phyloP scores from a whole-genome alignment of 768 basidiomycete genomes.

The Auricularia sp. region DNA sequence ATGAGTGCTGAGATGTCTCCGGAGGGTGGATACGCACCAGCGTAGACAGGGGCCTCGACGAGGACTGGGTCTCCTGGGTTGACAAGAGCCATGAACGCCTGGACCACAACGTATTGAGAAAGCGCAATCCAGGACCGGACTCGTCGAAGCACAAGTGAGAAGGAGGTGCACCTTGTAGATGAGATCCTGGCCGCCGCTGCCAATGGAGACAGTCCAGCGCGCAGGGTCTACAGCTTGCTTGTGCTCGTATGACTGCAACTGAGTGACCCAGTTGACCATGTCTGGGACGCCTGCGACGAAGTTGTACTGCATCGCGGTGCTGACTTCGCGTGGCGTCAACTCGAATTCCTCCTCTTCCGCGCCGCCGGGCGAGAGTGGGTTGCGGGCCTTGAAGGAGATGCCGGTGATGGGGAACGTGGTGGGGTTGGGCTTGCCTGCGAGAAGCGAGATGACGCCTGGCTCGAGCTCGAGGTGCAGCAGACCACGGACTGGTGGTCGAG shows the following conservation, averaged over 20 bases:
- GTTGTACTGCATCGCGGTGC: conserved; percentile 66
- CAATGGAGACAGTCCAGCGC: conserved; percentile 71
- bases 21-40: background rate
- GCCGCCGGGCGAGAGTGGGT: conserved; percentile 34
- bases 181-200: conserved; percentile 81
- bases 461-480: conserved; percentile 70
- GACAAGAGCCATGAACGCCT: conserved; percentile 65
- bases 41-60: conserved; percentile 72
- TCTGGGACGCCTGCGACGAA: conserved; percentile 57
- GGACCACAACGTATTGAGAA: conserved; percentile 1
- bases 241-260: conserved; percentile 64
- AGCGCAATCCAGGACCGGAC: background rate
- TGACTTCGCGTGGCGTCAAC: conserved; percentile 51
- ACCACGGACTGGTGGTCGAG: conserved; percentile 34
- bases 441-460: conserved; percentile 69
- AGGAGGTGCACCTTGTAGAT: conserved; percentile 60
- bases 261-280: conserved; percentile 59
- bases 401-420: conserved; percentile 86
- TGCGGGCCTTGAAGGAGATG: conserved; percentile 48
- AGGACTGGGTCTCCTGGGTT: conserved; percentile 74
- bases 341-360: conserved; percentile 38
- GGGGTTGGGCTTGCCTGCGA: conserved; percentile 88
- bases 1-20: background rate
- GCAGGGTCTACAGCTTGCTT: conserved; percentile 41
- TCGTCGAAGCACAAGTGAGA: background rate